Base-by-base conservation (phyloP, 345 rosid genomes). In the Eucalyptus virginea region DNA sequence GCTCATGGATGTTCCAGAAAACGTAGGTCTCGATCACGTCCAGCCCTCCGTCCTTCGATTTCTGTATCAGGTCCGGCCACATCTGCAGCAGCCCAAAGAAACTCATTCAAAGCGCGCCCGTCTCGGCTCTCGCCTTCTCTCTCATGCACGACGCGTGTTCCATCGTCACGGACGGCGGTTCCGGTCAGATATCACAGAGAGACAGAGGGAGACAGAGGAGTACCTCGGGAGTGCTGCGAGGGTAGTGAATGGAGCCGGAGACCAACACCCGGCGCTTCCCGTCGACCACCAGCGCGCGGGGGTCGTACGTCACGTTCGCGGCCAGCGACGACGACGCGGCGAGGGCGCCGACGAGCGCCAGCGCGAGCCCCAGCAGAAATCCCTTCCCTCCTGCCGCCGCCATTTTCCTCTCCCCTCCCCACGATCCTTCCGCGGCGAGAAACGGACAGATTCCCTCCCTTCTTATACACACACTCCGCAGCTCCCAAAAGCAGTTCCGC, bases 231-330 rank as follows among this genome's bases (percentile, higher is more conserved):
- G 98, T 95, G 88, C 99, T 98, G 54, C 99, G 97, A 37, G 99
- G 99, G 90, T 98, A 98, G 91, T 98, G 99, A 92, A 98, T 97
- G 88, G 99, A 95, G 45, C 99, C 99, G 67, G 99, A 97, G 89
- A 97, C 88, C 88, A 98, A 90, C 88, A 98, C 92, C 81, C 95
- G 93, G 86, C 98, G 92, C 86, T 95, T 94, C 32, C 99, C 99
- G 87, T 93, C 97, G 90, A 98, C 92, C 87, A 97, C 92, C 88
- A 98, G 44, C 34, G 99, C 96, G 45, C 98, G 90, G 88, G 94
- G 95, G 91, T 98, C 99, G 91, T 98, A 98, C 86, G 96, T 95
- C 89, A 98, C 98, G 89, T 91, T 95, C 65, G 92, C 90, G 13
- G 90, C 93, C 44, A 93, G 93, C 58, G 58, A 1, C 91, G 96